Base-by-base conservation (phyloP, 345 rosid genomes). In the Hibiscus mutabilis region DNA sequence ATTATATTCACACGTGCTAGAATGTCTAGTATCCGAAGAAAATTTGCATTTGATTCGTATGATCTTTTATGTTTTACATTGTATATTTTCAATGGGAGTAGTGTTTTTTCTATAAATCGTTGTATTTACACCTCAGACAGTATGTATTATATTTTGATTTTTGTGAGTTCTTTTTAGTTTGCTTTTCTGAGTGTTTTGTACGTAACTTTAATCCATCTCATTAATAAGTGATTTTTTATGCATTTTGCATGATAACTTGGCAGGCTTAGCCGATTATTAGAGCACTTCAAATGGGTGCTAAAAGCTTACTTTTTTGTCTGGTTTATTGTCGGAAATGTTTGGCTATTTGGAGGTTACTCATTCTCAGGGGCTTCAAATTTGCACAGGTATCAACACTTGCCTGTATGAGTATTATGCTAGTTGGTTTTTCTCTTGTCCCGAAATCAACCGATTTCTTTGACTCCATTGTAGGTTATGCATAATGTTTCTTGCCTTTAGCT, bases 321-420 rank as follows among this genome's bases (percentile, higher is more conserved):
- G 77, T 70, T 69, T 74, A 40, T 78, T 18, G 0, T 64, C 4
- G 77, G 81, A 53, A 78, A 69, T 70, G 55, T 31, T 40, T 67
- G 71, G 71, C 42, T 67, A 67, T 70, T 75, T 73, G 72, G 61
- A 15, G 69, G 68, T 29, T 31, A 63, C 58, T 31, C 74, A 29
- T 49, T 62, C 59, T 47, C 66, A 11, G 49, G 44, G 16, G 74
- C 75, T 24, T 51, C 21, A 37, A 64, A 47, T 57, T 64, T 78
- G 60, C 63, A 13, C 63, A 74, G 77, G 81, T 78, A 16, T n/a
- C 60, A 7, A 37, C 14, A 22, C 40, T 8, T 7, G 42, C 31
- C 40, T 42, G 7, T 66, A 44, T 8, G 24, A 9, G 40, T 47
- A 24, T 67, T 67, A 67, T 67, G 35, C 25, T 24, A 10, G 19